Base-by-base conservation (phyloP, 495 filamentous ascomycete genomes). In the Xylaria venustula region DNA sequence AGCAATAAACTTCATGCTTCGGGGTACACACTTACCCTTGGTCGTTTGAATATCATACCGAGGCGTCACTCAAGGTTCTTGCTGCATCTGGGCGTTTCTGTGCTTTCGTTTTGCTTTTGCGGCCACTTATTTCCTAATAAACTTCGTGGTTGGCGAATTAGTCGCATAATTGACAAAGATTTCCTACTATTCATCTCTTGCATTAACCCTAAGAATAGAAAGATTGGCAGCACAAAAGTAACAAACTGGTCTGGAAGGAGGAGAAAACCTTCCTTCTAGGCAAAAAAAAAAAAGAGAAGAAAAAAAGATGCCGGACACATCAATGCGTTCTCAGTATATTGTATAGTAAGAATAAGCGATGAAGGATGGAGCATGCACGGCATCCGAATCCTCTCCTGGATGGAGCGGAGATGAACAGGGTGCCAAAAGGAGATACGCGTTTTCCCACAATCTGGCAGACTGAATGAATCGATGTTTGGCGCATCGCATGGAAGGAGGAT, bases 11-110 rank as follows among this genome's bases (percentile, higher is more conserved):
- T 7, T 30, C 7, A 11, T 26, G 28, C 28, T 44, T 48, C 40
- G 49, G 42, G 32, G 30, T n/a, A 47, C 30, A 36, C 4, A 47
- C 42, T 40, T 32, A n/a, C 49, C 20, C 41, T 12, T 32, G 22
- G 47, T 61, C 48, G 50, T 61, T 61, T 61, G 41, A 61, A 54
- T 61, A 61, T 54, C 41, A 47, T 61, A 54, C 49, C 41, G 48
- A 54, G 58, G 49, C 58, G 58, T 61, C 30, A 34, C 25, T 7
- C 14, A 47, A 14, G 50, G 22, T 48, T 46, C n/a, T 12, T 61
- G 34, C 15, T 54, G 58, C 58, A 54, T 61, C 41, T 26, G 30
- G 58, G 58, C 58, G 58, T 61, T 61, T 25, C 15, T 60, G 28
- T 26, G 19, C 25, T 54, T 41, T 11, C 17, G 7, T 54, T 52